A percentile compares a stretch with the other conserved stretches of the same genome.
Conservation (phyloP, 768 basidiomycete genomes). For the Termitomyces sp. region DNA sequence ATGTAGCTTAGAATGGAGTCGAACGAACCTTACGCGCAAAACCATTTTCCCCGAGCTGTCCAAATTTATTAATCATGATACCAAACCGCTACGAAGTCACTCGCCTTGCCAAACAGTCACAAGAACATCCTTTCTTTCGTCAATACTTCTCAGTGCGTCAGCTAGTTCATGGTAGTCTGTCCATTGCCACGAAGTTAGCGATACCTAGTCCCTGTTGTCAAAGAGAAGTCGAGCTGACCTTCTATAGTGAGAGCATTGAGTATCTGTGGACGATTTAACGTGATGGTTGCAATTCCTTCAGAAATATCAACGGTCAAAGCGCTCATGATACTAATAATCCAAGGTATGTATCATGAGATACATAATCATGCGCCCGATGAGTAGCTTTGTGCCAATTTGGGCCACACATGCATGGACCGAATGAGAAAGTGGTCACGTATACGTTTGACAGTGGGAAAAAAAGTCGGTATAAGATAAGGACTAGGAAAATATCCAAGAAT, state of each 20-base stretch:
- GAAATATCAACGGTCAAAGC: slow-evolving; percentile 43
- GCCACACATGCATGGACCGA: neutral
- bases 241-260: slow-evolving; percentile 56
- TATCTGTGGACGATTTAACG: slow-evolving; percentile 53
- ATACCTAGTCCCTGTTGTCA: neutral
- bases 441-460: neutral
- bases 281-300: slow-evolving; percentile 63
- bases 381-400: neutral
- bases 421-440: neutral
- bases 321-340: slow-evolving; percentile 28
- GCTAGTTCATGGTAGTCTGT: slow-evolving; percentile 63
- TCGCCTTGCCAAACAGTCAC: slow-evolving; percentile 67
- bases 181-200: neutral
- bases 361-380: neutral
- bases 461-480: neutral
- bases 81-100: neutral
- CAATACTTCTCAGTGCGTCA: slow-evolving; percentile 50
- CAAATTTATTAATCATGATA: neutral
- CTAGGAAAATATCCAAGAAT: too few species aligned
- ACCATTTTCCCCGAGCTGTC: slow-evolving; percentile 63
- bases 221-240: slow-evolving; percentile 26
- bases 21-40: slow-evolving; percentile 54
- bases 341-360: neutral
- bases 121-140: slow-evolving; percentile 54
- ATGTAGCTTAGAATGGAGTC: neutral